Evolutionary conservation across 768 basidiomycete species (phyloP), one percentile per base, ranked within the genome.

Genomic region (Russula sp.): DNA sequence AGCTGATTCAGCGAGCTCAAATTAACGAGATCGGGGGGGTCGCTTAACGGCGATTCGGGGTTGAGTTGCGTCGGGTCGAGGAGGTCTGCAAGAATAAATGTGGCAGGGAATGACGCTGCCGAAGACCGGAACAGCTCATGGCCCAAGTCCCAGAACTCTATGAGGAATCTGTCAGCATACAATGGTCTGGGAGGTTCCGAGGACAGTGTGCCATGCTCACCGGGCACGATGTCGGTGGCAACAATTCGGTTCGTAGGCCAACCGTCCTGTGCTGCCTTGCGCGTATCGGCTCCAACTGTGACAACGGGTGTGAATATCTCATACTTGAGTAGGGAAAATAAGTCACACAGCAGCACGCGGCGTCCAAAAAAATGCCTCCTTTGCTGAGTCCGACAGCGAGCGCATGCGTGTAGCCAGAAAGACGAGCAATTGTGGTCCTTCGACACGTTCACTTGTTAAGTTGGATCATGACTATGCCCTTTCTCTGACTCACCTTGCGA

Each of bases 71-170:
- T 34, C 14, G 2, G 32, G n/a, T 63, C 76, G 49, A 87, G 78
- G 0, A 72, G 75, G 62, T 88, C 78, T 2, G 84, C 86, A 16
- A 75, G 70, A 20, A 87, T 60, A 67, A 88, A 87, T 0, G 73
- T 69, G 0, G 75, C 82, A 1, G 82, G 81, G 71, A 83, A 87
- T 0, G 77, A 75, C 34, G 78, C 70, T 0, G 79, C 75, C 0
- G 75, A 81, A 2, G 81, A 76, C 50, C 72, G 75, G 72, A 85
- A 88, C 10, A 87, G 75, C 53, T 81, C 73, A 63, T 87, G 84
- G 1, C 85, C 85, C 6, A 79, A 73, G 6, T 81, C 75, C 85
- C 84, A 86, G 64, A 83, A 82, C 20, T 73, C 85, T 85, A 18
- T 41, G 41, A 4, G 9, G 39, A n/a, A 29, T 16, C 41, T 20